These are phyloP conservation scores for Marchantia polymorpha DNA, from an alignment of 225 moss, liverwort and hornwort species.

Conservation along the genomic window DNA sequence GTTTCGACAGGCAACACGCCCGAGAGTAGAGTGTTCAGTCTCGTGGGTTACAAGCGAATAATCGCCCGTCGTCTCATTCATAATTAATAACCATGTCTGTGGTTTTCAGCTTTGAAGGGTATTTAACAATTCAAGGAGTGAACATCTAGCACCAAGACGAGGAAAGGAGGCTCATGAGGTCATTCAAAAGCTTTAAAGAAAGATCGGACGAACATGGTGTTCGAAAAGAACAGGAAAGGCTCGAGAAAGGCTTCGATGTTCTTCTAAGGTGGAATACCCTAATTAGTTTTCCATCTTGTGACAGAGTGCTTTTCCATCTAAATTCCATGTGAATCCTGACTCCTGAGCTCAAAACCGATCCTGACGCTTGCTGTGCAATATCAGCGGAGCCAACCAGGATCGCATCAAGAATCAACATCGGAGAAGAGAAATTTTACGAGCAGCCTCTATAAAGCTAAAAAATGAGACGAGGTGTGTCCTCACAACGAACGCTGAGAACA, in stretches of 20 bases:
- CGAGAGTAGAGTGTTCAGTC: background rate
- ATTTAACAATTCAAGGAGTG: background rate
- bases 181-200: conserved; percentile 21
- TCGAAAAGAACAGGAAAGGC: conserved; percentile 23
- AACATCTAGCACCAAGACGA: background rate
- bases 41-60: background rate
- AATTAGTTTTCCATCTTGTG: background rate
- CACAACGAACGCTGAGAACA: background rate
- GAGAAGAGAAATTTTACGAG: conserved; percentile 38
- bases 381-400: conserved; percentile 44
- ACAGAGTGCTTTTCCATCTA: background rate
- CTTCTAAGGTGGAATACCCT: conserved; percentile 34
- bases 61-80: background rate
- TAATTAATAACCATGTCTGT: background rate
- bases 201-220: conserved; percentile 9
- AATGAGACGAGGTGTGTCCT: conserved; percentile 30
- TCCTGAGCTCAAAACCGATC: background rate
- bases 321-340: background rate
- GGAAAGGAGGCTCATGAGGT: conserved; percentile 31
- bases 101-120: background rate
- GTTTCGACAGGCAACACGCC: background rate
- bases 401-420: conserved; percentile 40
- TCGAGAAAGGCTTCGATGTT: conserved; percentile 35
- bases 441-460: conserved; percentile 40
- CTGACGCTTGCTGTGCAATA: background rate